Percentiles rank a stretch among this genome's conserved stretches.
Conservation (phyloP, 306 rosid species). For the Vachellia pachyceras region DNA sequence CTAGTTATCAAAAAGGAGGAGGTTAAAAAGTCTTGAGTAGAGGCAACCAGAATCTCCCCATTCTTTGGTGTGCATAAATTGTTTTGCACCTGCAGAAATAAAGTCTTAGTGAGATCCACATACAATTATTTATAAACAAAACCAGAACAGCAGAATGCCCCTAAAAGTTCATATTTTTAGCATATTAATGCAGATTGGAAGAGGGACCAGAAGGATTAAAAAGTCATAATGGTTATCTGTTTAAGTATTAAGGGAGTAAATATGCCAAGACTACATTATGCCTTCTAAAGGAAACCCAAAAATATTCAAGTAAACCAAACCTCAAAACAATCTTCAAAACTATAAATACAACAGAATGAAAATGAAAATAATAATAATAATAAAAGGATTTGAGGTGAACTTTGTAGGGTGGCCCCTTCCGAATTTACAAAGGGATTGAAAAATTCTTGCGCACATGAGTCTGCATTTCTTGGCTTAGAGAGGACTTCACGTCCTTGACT, state of each 20-base stretch:
- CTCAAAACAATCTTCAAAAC: background rate
- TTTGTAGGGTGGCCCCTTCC: background rate
- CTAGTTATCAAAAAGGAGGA: constrained; percentile 93
- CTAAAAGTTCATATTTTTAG: constrained; percentile 20
- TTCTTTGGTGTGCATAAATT: constrained; percentile 97
- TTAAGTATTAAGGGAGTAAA: background rate
- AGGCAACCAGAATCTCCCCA: constrained; percentile 97
- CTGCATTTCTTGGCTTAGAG: background rate
- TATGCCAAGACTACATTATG: background rate
- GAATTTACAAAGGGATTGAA: background rate
- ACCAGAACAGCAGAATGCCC: background rate
- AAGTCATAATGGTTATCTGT: background rate
- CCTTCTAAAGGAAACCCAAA: background rate
- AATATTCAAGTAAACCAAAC: background rate
- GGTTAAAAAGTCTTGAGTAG: constrained; percentile 95
- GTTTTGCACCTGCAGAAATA: constrained; percentile 79
- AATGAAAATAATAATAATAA: background rate
- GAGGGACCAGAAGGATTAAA: background rate
- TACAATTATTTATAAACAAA: constrained; percentile 23
- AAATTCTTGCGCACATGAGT: background rate
- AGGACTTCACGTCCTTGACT: background rate
- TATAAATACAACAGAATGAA: background rate
- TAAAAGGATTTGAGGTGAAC: background rate
- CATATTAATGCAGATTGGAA: background rate
- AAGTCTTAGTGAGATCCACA: constrained; percentile 26